These are phyloP conservation scores for Toxicodendron radicans DNA, from an alignment of 345 rosid genomes.

Conservation along the genomic window DNA sequence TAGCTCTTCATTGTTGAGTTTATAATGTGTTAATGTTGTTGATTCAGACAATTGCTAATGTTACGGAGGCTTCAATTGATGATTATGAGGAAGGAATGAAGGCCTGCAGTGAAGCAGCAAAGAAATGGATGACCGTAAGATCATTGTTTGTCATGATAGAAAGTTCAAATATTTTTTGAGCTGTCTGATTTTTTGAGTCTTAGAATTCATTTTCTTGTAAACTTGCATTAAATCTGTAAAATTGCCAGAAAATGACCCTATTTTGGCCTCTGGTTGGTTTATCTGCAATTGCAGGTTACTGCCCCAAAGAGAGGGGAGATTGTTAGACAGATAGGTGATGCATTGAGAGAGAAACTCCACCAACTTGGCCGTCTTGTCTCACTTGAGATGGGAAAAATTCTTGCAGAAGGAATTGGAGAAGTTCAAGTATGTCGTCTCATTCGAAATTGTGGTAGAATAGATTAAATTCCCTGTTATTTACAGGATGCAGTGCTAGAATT, in stretches of 20 bases:
- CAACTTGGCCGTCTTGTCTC: constrained; percentile 88
- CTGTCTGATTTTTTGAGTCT: background rate
- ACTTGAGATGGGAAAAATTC: constrained; percentile 97
- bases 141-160: background rate
- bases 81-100: constrained; percentile 82
- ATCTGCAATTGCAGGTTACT: constrained; percentile 57
- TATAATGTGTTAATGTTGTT: constrained; percentile 1
- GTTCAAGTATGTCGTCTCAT: constrained; percentile 63
- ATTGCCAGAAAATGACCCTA: background rate
- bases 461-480: background rate
- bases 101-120: constrained; percentile 85
- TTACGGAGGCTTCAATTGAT: constrained; percentile 70
- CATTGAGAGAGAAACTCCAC: constrained; percentile 73
- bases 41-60: constrained; percentile 71
- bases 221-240: background rate
- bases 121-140: constrained; percentile 83
- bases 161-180: background rate
- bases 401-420: constrained; percentile 97
- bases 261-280: background rate
- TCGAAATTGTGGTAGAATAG: background rate
- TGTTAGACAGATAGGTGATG: constrained; percentile 95
- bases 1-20: background rate
- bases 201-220: background rate
- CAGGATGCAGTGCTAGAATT: background rate
- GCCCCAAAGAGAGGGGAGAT: constrained; percentile 98